phyloP scores from a whole-genome alignment of 2,329 filamentous ascomycete genomes.

The Pseudopithomyces maydicus region DNA sequence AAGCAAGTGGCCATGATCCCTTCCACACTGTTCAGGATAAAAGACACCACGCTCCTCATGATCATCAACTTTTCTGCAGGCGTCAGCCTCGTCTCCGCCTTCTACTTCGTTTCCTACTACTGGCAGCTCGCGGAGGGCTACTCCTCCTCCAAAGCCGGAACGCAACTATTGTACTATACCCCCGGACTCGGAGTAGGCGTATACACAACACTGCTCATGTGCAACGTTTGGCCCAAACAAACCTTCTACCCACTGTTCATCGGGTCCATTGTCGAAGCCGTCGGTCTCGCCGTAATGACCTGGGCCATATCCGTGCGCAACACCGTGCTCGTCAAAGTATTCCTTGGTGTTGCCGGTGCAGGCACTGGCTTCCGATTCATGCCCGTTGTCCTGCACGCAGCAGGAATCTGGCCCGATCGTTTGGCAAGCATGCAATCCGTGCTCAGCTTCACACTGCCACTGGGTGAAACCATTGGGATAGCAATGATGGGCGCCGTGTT shows the following conservation, averaged over 20 bases:
- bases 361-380: conserved; percentile 70
- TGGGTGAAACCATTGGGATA: conserved; percentile 68
- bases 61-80: conserved; percentile 66
- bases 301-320: conserved; percentile 60
- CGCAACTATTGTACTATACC: conserved; percentile 66
- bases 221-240: conserved; percentile 65
- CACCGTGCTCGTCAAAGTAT: conserved; percentile 62
- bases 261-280: conserved; percentile 56
- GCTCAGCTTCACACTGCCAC: conserved; percentile 63
- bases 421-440: conserved; percentile 65
- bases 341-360: conserved; percentile 68
- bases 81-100: conserved; percentile 59
- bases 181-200: conserved; percentile 67
- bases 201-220: conserved; percentile 62
- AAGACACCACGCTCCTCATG: conserved; percentile 66
- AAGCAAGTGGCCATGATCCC: conserved; percentile 68
- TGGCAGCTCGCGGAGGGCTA: conserved; percentile 67
- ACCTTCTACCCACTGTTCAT: conserved; percentile 63
- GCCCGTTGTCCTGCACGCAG: conserved; percentile 66
- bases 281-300: conserved; percentile 63
- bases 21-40: conserved; percentile 61
- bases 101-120: conserved; percentile 73
- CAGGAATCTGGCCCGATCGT: conserved; percentile 64
- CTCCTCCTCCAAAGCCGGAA: conserved; percentile 46
- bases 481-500: conserved; percentile 73